Conservation (phyloP, 2,329 filamentous ascomycete species). For the Ceratocystis lukuohia region DNA sequence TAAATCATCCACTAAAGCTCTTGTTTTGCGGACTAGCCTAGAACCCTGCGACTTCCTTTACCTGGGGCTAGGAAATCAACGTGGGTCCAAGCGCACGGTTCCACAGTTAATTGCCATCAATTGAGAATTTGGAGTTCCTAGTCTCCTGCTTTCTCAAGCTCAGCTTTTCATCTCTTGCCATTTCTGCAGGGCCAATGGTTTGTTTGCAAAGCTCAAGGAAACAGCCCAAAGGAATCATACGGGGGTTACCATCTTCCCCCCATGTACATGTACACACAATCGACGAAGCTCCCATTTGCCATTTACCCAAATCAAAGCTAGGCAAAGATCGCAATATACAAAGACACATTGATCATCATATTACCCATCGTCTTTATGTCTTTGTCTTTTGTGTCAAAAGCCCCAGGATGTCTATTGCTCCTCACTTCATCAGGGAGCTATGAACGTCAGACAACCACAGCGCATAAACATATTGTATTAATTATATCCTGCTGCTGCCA, state of each 20-base stretch:
- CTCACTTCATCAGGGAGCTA: not conserved
- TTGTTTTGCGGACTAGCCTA: not conserved
- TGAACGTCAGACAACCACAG: constrained; percentile 1
- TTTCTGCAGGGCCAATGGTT: not conserved
- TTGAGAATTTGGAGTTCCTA: not conserved
- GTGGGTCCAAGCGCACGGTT: constrained; percentile 11
- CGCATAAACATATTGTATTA: not conserved
- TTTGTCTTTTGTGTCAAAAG: not conserved
- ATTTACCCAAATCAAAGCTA: not conserved
- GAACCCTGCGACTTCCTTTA: constrained; percentile 4
- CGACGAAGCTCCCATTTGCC: not conserved
- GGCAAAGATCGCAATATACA: not conserved
- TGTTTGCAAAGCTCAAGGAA: not conserved
- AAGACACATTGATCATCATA: not conserved
- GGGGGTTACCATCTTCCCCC: not conserved
- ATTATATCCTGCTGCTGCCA: not conserved
- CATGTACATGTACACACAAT: not conserved
- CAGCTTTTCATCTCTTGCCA: not conserved
- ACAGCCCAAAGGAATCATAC: not conserved
- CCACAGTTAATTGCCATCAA: constrained; percentile 6
- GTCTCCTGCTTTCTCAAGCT: not conserved
- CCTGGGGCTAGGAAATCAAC: constrained; percentile 8
- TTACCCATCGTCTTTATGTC: not conserved
- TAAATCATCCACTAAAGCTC: constrained; percentile 3
- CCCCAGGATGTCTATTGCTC: not conserved